Base-by-base conservation (phyloP, 1,284 basidiomycete species). In the Boletus albobrunnescens region DNA sequence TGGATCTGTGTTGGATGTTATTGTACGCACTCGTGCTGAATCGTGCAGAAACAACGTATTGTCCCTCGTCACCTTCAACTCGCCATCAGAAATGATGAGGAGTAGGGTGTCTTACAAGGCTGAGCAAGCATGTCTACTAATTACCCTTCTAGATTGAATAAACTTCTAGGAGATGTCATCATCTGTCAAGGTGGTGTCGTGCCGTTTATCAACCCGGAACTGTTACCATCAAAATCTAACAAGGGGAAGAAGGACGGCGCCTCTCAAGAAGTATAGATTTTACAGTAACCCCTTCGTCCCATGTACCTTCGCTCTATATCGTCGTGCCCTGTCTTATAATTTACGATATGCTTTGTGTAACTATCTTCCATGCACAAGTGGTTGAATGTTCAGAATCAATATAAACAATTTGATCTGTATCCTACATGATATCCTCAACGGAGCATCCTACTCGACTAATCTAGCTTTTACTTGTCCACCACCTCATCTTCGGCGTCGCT, bases 171-270 rank as follows among this genome's bases (percentile, higher is more conserved):
- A 26, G 76, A 81, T 62, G 90, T 92, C 55, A 82, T 89, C 67
- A 92, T 93, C 74, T 91, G 87, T 14, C 89, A 93, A 66, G 90
- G 90, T 73, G 90, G 90, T 82, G 90, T 93, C 54, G 81, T 93
- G 46, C 90, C 90, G 52, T 67, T 65, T 51, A 75, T 74, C 57
- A 66, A 65, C 31, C 65, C 65, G 23, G 72, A 78, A 61, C 66
- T 80, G 16, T 56, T 78, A 16, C 77, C 76, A 17, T 71, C 51
- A 78, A 78, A 61, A 71, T 77, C 9, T 63, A 64, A 8, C 68
- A 64, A 65, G 53, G 65, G 62, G 42, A 64, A 64, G 61, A 64
- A 64, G 50, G 62, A 64, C 49, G 64, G 47, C 33, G 67, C 67
- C 16, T 65, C 67, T n/a, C 62, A 64, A 48, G 62, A 64, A n/a